Percentiles rank a stretch among this genome's conserved stretches.
Evolutionary conservation across 176 grass and related monocot species (phyloP).

Genomic region (Phyllostachys edulis): DNA sequence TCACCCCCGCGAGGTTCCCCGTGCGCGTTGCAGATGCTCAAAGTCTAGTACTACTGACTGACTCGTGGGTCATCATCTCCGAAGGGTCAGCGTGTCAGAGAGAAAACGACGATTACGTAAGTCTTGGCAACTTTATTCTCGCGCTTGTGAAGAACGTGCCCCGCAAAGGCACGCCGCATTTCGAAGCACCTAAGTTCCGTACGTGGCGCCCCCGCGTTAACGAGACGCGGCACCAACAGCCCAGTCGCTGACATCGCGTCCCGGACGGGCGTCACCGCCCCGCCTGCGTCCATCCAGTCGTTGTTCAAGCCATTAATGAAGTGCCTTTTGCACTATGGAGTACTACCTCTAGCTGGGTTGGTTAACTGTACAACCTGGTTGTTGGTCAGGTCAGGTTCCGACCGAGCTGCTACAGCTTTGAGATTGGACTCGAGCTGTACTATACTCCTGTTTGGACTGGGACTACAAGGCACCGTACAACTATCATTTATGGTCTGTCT

Average conservation of each 20-base stretch:
- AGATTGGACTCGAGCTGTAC: neutral
- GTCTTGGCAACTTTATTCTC: neutral
- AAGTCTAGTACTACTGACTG: neutral
- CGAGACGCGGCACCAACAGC: no score
- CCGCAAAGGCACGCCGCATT: neutral
- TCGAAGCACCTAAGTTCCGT: no score
- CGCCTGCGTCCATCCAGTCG: no score
- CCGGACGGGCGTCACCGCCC: no score
- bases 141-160: conserved; percentile 3
- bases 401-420: neutral
- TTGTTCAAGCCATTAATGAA: neutral
- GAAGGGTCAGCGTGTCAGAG: neutral
- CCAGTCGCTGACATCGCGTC: no score
- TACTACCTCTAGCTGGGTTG: no score
- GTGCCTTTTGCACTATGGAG: no score
- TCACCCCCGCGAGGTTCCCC: neutral
- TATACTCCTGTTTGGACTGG: neutral
- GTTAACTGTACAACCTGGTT: no score
- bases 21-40: neutral
- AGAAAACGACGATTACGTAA: neutral
- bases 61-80: neutral
- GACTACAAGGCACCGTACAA: neutral
- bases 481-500: neutral
- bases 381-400: no score
- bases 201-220: no score